phyloP scores from a whole-genome alignment of 768 basidiomycete genomes.

The Hemileccinum rubropunctum region DNA sequence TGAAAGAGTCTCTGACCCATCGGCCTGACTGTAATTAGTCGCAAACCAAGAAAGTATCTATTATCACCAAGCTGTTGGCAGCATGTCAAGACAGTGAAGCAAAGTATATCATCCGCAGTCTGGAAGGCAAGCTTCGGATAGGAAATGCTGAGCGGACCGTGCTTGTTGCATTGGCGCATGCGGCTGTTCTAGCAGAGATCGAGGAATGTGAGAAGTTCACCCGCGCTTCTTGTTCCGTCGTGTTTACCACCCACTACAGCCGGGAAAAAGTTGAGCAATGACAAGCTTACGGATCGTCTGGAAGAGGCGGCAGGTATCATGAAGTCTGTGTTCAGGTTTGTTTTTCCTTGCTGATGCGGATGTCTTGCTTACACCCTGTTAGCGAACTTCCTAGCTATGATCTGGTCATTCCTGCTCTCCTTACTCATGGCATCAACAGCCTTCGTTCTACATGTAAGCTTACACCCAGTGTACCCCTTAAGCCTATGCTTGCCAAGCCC shows the following conservation, averaged over 20 bases:
- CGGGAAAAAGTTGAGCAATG: constrained; percentile 69
- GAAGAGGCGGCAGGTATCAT: constrained; percentile 76
- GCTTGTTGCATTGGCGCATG: constrained; percentile 92
- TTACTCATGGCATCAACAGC: constrained; percentile 70
- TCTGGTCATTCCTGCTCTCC: constrained; percentile 83
- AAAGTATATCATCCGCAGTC: constrained; percentile 92
- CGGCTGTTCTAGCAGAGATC: constrained; percentile 78
- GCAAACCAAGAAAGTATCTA: constrained; percentile 91
- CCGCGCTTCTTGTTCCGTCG: background rate
- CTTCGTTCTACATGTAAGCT: constrained; percentile 79
- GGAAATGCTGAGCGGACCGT: constrained; percentile 96
- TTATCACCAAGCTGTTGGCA: constrained; percentile 91
- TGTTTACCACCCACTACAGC: constrained; percentile 37
- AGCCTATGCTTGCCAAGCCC: constrained; percentile 99
- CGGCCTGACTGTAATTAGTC: constrained; percentile 49
- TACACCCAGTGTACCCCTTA: constrained; percentile 93
- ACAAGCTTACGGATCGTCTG: constrained; percentile 66
- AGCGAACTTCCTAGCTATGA: constrained; percentile 96
- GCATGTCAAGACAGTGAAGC: constrained; percentile 91
- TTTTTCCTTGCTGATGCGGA: background rate
- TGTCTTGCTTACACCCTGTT: constrained; percentile 1
- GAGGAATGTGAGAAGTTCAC: constrained; percentile 47
- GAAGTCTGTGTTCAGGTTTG: constrained; percentile 91
- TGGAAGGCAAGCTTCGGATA: constrained; percentile 96
- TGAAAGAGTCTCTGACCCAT: background rate